phyloP scores from a whole-genome alignment of 441 rosid species.

The Lepidium campestre region DNA sequence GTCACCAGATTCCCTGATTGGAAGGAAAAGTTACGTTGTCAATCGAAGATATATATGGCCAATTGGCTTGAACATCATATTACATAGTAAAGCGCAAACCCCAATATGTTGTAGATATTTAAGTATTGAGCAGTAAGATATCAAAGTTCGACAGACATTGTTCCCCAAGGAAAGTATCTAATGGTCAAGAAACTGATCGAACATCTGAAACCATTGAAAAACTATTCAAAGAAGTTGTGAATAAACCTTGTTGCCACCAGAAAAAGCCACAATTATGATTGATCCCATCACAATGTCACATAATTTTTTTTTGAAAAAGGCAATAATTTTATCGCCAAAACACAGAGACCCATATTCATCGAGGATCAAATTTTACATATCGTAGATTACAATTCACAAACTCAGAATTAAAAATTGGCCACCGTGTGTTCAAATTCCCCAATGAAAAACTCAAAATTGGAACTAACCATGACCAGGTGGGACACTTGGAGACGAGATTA shows the following conservation, averaged over 20 bases:
- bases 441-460: neutral
- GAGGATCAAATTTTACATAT: neutral
- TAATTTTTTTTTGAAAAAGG: neutral
- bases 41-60: neutral
- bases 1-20: constrained; percentile 86
- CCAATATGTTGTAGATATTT: neutral
- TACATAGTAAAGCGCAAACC: neutral
- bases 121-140: neutral
- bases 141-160: neutral
- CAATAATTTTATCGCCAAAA: neutral
- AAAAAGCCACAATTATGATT: neutral
- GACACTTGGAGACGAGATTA: constrained; percentile 96
- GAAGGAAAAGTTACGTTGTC: neutral
- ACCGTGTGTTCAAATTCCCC: neutral
- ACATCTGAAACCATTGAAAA: neutral
- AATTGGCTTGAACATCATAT: neutral
- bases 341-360: constrained; percentile 6
- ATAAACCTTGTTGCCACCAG: neutral
- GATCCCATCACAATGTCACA: constrained; percentile 15
- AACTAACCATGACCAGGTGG: constrained; percentile 97
- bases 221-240: neutral
- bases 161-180: neutral
- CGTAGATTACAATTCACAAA: neutral
- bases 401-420: neutral
- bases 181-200: neutral